Conservation (phyloP, 2,329 filamentous ascomycete species). For the Arthrobotrys sphaeroides region DNA sequence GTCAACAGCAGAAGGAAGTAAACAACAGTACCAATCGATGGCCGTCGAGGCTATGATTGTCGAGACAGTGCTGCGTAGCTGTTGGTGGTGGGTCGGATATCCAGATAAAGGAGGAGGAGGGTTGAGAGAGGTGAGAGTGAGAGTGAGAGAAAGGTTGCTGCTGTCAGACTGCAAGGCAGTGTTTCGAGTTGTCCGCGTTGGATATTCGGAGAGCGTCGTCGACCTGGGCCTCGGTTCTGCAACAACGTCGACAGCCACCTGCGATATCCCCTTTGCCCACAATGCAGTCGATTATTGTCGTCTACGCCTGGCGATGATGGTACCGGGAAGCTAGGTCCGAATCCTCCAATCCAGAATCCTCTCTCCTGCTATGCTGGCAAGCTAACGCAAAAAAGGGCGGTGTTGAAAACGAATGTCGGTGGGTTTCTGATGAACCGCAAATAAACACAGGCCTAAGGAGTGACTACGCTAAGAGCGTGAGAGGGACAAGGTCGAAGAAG, state of each 20-base stretch:
- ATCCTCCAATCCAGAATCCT: constrained; percentile 1
- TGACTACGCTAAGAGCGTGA: constrained; percentile 46
- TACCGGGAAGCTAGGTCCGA: background rate
- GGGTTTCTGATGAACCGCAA: constrained; percentile 24
- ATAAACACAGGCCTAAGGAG: constrained; percentile 45
- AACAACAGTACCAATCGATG: constrained; percentile 1
- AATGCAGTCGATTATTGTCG: background rate
- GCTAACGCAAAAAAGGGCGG: constrained; percentile 6
- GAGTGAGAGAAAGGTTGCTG: too few species aligned
- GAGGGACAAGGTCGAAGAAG: constrained; percentile 35
- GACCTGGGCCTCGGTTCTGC: constrained; percentile 15
- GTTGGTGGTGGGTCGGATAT: constrained; percentile 7
- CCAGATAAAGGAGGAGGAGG: constrained; percentile 16
- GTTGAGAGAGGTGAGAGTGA: too few species aligned
- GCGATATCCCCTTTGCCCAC: background rate
- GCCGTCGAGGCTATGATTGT: constrained; percentile 38
- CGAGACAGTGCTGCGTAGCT: constrained; percentile 4
- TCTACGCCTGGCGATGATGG: background rate
- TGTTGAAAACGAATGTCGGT: constrained; percentile 50
- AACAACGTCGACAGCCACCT: background rate
- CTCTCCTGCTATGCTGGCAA: background rate
- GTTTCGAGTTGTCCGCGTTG: constrained; percentile 51
- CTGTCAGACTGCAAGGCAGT: constrained; percentile 24
- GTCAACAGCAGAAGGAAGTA: background rate
- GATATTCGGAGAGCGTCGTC: constrained; percentile 42